Evolutionary conservation across 2,329 filamentous ascomycete genomes (phyloP), one percentile per base, ranked within the genome.

Genomic region (Diaporthe eres): DNA sequence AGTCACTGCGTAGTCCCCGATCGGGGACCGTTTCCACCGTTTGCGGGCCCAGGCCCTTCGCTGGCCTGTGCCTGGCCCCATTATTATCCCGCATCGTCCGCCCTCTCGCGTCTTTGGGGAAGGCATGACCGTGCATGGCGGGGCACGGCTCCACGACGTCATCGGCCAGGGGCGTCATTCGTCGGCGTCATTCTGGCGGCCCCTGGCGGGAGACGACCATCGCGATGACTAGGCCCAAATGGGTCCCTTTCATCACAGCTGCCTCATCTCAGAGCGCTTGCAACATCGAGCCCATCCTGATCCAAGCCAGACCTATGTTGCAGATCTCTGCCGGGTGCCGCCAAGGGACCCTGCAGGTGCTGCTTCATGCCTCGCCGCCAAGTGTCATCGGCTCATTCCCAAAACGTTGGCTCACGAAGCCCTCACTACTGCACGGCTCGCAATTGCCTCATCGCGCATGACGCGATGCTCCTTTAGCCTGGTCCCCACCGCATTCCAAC

Each of bases 241-340:
- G 61, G 61, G 61, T 31, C 44, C 10, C 19, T 67, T 67, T 49
- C 63, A 51, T 67, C 63, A 67, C 63, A 49, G 10, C 63, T 49
- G 19, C 63, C 63, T 67, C 63, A 67, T 67, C 63, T 37, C 6
- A 22, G 19, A 25, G 63, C 31, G 63, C 42, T 37, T 51, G 42
- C 63, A 25, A 51, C 63, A 51, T 65, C 28, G 53, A 34, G 53
- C 25, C 53, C 53, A 31, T 55, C 15, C 53, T 55, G 25, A 9
- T 31, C 53, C 53, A 55, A 55, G 28, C 39, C 51, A 22, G 22
- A 34, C 8, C 9, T 28, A 31, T 19, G 51, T 39, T 65, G 75
- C 73, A 72, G 70, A 73, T 77, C 75, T 61, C 72, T 76, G 75
- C 61, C 75, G 47, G 68, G 71, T 77, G 74, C 75, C 75, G 70